These are phyloP conservation scores for Pythium rishiriense DNA, from an alignment of 352 stramenopile genomes.

Conservation along the genomic window DNA sequence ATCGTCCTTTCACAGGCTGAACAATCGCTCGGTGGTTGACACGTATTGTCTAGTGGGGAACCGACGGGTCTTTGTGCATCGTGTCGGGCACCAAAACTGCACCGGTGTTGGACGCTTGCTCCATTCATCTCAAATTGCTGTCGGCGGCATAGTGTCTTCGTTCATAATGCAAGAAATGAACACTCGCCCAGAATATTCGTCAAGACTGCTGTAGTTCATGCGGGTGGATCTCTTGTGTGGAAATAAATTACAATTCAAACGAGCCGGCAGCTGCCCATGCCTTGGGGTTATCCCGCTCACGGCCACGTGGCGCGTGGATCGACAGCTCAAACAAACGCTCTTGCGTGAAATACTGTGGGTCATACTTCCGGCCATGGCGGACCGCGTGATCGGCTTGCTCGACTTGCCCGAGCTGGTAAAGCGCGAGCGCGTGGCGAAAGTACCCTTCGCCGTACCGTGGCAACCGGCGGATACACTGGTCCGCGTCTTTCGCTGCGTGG, in stretches of 20 bases:
- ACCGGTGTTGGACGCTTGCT: too few species aligned
- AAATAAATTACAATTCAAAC: conserved; percentile 22
- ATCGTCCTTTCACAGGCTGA: too few species aligned
- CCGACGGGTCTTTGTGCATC: too few species aligned
- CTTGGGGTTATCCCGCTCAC: conserved; percentile 1
- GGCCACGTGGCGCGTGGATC: conserved; percentile 15
- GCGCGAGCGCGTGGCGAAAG: conserved; percentile 29
- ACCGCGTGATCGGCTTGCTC: conserved; percentile 21
- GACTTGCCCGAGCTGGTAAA: conserved; percentile 12
- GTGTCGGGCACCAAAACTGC: too few species aligned
- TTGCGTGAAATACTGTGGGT: conserved; percentile 20
- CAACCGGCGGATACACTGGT: conserved; percentile 27
- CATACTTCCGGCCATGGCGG: conserved; percentile 16
- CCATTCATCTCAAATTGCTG: too few species aligned
- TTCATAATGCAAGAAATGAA: too few species aligned
- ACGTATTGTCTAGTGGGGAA: too few species aligned
- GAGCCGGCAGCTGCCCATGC: conserved; percentile 10
- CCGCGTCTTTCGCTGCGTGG: conserved; percentile 19
- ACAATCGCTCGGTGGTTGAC: too few species aligned
- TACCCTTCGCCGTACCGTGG: conserved; percentile 30
- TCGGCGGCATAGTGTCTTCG: too few species aligned
- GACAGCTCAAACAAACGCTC: conserved; percentile 21
- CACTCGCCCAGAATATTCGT: too few species aligned
- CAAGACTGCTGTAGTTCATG: background rate
- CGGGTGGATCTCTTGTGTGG: background rate